phyloP scores from a whole-genome alignment of 257 asterid genomes.

The Fraxinus cuspidata region DNA sequence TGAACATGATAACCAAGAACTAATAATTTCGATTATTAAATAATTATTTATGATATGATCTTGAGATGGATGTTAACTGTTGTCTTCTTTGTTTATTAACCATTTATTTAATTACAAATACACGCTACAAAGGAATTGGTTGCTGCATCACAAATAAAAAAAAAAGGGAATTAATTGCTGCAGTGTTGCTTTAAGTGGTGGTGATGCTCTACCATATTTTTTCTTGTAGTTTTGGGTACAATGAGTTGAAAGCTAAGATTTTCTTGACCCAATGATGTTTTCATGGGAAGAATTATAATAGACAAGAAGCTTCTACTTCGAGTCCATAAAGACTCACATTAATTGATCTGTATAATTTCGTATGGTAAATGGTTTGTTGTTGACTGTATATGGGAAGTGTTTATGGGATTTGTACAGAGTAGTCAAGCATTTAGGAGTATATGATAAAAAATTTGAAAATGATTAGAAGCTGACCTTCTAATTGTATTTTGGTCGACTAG shows the following conservation, averaged over 20 bases:
- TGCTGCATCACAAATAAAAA: neutral
- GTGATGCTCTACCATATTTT: slow-evolving; percentile 10
- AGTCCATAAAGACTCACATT: slow-evolving; percentile 46
- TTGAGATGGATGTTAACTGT: slow-evolving; percentile 30
- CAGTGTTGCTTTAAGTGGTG: slow-evolving; percentile 30
- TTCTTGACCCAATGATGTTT: slow-evolving; percentile 12
- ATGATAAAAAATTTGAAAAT: slow-evolving; percentile 2
- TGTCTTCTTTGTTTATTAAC: slow-evolving; percentile 22
- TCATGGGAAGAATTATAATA: slow-evolving; percentile 18
- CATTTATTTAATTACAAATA: slow-evolving; percentile 16
- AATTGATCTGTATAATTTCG: slow-evolving; percentile 34
- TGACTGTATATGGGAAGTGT: slow-evolving; percentile 53
- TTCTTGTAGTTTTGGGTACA: neutral
- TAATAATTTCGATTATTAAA: slow-evolving; percentile 17
- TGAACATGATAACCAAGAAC: neutral
- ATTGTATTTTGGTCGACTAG: slow-evolving; percentile 41
- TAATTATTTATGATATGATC: slow-evolving; percentile 22
- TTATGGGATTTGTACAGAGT: slow-evolving; percentile 64
- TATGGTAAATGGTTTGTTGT: slow-evolving; percentile 40
- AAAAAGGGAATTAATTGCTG: slow-evolving; percentile 18
- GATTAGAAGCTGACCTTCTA: slow-evolving; percentile 49
- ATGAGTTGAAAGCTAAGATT: slow-evolving; percentile 25
- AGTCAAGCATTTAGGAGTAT: slow-evolving; percentile 44
- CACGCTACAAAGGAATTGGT: slow-evolving; percentile 23
- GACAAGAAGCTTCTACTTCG: slow-evolving; percentile 81